Percentiles rank a stretch among this genome's conserved stretches.
These are phyloP conservation scores for Leccinum sublutescens DNA, from an alignment of 768 basidiomycete genomes.

Conservation along the genomic window DNA sequence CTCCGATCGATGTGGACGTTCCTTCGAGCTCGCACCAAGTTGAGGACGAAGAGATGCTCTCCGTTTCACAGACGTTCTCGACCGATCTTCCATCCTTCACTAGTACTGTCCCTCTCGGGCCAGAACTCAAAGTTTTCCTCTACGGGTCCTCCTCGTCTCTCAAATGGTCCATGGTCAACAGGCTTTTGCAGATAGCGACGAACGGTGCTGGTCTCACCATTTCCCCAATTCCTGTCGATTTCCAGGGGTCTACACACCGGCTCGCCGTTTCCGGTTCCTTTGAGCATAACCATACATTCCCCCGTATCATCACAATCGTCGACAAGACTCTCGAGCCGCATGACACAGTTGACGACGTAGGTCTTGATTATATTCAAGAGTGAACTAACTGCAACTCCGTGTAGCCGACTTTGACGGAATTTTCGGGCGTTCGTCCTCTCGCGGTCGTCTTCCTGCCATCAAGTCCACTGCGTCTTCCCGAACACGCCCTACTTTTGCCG, in stretches of 20 bases:
- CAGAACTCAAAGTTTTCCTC: slow-evolving; percentile 60
- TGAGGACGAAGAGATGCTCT: slow-evolving; percentile 36
- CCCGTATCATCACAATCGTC: slow-evolving; percentile 36
- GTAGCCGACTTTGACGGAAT: slow-evolving; percentile 41
- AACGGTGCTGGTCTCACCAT: slow-evolving; percentile 35
- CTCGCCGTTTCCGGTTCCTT: slow-evolving; percentile 29
- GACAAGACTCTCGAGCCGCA: slow-evolving; percentile 34
- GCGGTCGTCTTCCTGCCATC: slow-evolving; percentile 69
- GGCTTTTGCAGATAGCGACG: slow-evolving; percentile 55
- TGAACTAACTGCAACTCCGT: slow-evolving; percentile 31
- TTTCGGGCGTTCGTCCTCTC: slow-evolving; percentile 51
- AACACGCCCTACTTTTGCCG: slow-evolving; percentile 57
- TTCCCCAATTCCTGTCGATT: slow-evolving; percentile 18
- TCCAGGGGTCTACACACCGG: slow-evolving; percentile 23
- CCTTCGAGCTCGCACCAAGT: slow-evolving; percentile 12
- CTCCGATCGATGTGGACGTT: slow-evolving; percentile 19
- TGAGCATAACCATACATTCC: slow-evolving; percentile 26
- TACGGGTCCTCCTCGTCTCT: slow-evolving; percentile 59
- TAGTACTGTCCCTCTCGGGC: slow-evolving; percentile 20
- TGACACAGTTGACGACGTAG: slow-evolving; percentile 26
- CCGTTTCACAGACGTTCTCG: slow-evolving; percentile 22
- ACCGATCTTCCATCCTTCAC: slow-evolving; percentile 31
- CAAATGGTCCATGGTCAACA: slow-evolving; percentile 63
- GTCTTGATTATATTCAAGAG: slow-evolving; percentile 18
- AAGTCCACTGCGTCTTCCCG: slow-evolving; percentile 33